Evolutionary conservation across 208 protist species (phyloP), one percentile per base, ranked within the genome.

Genomic region (Leishmania turanica): DNA sequence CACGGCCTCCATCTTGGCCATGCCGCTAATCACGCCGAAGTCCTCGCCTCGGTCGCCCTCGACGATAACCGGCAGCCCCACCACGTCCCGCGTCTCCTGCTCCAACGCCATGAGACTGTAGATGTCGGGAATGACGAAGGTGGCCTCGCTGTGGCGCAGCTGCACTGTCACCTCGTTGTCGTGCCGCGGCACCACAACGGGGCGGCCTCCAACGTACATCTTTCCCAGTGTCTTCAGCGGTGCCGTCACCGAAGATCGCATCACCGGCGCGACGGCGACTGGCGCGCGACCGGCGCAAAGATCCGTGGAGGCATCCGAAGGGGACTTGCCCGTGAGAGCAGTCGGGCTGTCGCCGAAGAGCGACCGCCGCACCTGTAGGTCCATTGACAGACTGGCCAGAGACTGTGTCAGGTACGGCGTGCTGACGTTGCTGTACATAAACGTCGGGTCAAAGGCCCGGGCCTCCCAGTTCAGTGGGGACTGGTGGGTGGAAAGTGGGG

Each of bases 21-120:
- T 81, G 31, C 84, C 75, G 2, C 69, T 64, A 70, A 97, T 90
- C 60, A 77, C 64, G 49, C 95, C 95, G 45, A 96, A 78, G 81
- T 97, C 95, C 84, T 93, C 89, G 3, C 95, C 95, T 56, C 93
- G 91, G 75, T 96, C 92, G 13, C 93, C 93, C 60, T 97, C 95
- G 54, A 97, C 89, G 34, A 97, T 84, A 9, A 97, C 95, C 75
- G 94, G 87, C 27, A 78, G 78, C 31, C 84, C 89, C 27, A 92
- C 49, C 51, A 95, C 21, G 24, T 95, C 87, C 40, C 88, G 85
- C 34, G 80, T 69, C 42, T 83, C 86, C 64, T 89, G 71, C 40
- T 88, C 81, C 58, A 69, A 31, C 17, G 84, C 82, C 83, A 94
- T 89, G 31, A 94, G 76, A 27, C 80, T 83, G 56, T 79, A 62